Evolutionary conservation across 225 moss, liverwort and hornwort species (phyloP).

Genomic region (Thuidium tamariscinum): DNA sequence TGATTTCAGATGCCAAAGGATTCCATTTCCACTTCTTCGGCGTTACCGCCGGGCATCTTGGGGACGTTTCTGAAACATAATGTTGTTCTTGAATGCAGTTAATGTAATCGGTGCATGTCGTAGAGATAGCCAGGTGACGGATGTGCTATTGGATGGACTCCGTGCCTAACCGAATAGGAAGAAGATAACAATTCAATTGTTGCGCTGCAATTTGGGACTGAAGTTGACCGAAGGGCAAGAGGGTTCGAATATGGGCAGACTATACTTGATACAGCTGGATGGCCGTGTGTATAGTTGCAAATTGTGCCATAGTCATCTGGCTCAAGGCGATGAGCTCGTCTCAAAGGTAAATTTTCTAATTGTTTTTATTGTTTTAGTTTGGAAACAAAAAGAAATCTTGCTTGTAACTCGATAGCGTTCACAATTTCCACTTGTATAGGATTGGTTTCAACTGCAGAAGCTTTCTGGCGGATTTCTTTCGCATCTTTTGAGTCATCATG

Average conservation of each 20-base stretch:
- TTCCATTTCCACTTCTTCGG: conserved; percentile 6
- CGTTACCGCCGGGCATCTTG: background rate
- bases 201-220: background rate
- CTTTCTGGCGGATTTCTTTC: background rate
- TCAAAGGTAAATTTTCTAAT: conserved; percentile 43
- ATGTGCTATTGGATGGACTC: background rate
- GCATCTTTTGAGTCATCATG: background rate
- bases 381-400: no score
- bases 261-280: conserved; percentile 88
- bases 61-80: background rate
- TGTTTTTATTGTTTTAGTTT: background rate
- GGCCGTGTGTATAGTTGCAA: conserved; percentile 87
- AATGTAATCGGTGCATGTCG: background rate
- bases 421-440: background rate
- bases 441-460: background rate
- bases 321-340: conserved; percentile 72
- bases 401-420: background rate
- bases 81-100: conserved; percentile 5
- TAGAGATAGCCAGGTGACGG: conserved; percentile 7
- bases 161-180: background rate
- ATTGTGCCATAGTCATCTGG: conserved; percentile 76
- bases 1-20: conserved; percentile 9
- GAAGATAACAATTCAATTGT: background rate
- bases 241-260: conserved; percentile 50
- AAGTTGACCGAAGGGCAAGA: background rate